Percentiles rank a stretch among this genome's conserved stretches.
Conservation (phyloP, 768 basidiomycete species). For the Scleroderma citrinum region DNA sequence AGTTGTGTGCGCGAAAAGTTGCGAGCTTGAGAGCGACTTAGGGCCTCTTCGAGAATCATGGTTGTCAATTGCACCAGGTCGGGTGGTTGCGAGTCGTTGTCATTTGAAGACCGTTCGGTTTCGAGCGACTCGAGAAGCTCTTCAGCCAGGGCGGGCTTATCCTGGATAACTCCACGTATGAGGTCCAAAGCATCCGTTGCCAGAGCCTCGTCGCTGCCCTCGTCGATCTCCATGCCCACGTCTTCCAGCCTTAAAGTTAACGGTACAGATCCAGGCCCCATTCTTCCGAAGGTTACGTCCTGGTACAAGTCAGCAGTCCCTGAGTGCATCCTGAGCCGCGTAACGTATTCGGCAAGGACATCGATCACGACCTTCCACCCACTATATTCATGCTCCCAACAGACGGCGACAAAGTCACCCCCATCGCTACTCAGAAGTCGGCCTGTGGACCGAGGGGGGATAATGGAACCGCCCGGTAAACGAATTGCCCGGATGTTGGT, state of each 20-base stretch:
- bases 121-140: constrained; percentile 66
- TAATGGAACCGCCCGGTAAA: constrained; percentile 69
- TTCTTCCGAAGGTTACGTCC: constrained; percentile 48
- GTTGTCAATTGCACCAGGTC: constrained; percentile 78
- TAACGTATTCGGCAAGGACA: constrained; percentile 70
- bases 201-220: constrained; percentile 53
- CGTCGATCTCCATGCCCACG: constrained; percentile 64
- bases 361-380: constrained; percentile 88
- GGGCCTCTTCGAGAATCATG: constrained; percentile 74
- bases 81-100: constrained; percentile 49
- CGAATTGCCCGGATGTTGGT: constrained; percentile 59
- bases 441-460: constrained; percentile 64
- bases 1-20: constrained; percentile 50
- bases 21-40: constrained; percentile 45
- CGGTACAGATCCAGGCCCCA: constrained; percentile 31
- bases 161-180: constrained; percentile 68
- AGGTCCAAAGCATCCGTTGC: constrained; percentile 76
- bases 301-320: constrained; percentile 37
- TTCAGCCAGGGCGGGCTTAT: constrained; percentile 58
- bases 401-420: constrained; percentile 57
- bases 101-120: constrained; percentile 22
- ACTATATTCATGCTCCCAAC: constrained; percentile 78
- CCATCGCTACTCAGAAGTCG: constrained; percentile 68
- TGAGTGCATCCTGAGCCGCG: constrained; percentile 44
- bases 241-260: constrained; percentile 54